These are phyloP conservation scores for Colletotrichum salicis DNA, from an alignment of 2,329 filamentous ascomycete species.

Conservation along the genomic window DNA sequence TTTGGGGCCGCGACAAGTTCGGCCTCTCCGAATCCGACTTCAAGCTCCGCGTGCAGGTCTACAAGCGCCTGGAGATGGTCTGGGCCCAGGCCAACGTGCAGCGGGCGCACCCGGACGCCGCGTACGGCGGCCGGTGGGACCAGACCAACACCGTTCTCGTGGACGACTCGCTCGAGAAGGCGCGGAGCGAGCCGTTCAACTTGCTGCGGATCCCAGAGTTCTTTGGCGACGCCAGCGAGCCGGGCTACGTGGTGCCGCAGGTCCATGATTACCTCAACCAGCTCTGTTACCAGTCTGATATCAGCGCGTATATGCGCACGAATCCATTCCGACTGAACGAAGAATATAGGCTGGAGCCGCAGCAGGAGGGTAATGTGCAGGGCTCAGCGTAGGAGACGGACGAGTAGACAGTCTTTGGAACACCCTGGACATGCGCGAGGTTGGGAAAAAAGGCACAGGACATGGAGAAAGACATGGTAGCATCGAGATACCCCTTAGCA, in stretches of 20 bases:
- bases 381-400: neutral
- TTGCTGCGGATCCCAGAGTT: slow-evolving; percentile 86
- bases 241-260: slow-evolving; percentile 60
- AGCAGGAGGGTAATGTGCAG: neutral
- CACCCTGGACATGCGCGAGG: neutral
- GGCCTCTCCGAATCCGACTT: slow-evolving; percentile 74
- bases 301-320: slow-evolving; percentile 69
- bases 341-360: slow-evolving; percentile 32
- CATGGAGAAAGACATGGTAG: neutral
- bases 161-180: slow-evolving; percentile 87
- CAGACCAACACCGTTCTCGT: slow-evolving; percentile 90
- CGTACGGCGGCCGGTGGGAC: slow-evolving; percentile 67
- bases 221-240: slow-evolving; percentile 55
- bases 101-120: slow-evolving; percentile 55
- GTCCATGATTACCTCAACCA: slow-evolving; percentile 71
- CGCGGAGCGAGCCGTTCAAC: slow-evolving; percentile 83
- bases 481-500: slow-evolving; percentile 26
- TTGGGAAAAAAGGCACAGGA: neutral
- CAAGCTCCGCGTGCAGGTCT: slow-evolving; percentile 79
- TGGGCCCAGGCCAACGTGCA: slow-evolving; percentile 69
- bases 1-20: slow-evolving; percentile 84
- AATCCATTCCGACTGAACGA: slow-evolving; percentile 59
- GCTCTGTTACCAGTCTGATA: slow-evolving; percentile 64
- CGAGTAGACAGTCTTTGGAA: neutral
- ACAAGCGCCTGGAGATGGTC: slow-evolving; percentile 81